These are phyloP conservation scores for Elsinoe australis DNA, from an alignment of 2,329 filamentous ascomycete species.

Conservation along the genomic window DNA sequence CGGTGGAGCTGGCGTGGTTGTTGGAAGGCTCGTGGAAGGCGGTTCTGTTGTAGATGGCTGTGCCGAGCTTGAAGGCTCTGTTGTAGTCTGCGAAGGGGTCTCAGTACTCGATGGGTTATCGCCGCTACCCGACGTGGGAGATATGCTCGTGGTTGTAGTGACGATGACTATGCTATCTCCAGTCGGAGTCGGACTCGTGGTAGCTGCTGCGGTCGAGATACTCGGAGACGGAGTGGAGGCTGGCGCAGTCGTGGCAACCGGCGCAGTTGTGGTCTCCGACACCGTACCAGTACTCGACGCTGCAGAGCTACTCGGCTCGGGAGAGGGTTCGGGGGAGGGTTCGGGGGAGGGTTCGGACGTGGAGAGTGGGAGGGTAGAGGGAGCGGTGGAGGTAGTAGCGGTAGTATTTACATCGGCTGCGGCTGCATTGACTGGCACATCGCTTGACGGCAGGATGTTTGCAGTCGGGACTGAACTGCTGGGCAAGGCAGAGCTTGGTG, in stretches of 20 bases:
- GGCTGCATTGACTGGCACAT: neutral
- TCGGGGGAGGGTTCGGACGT: neutral
- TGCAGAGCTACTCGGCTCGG: neutral
- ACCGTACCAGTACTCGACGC: neutral
- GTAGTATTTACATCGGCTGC: conserved; percentile 10
- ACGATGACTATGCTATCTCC: neutral
- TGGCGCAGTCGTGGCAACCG: neutral
- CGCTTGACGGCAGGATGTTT: too few relatives aligned
- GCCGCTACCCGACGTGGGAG: too few relatives aligned
- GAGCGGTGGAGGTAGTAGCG: neutral
- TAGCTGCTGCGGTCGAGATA: neutral
- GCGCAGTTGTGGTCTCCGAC: neutral
- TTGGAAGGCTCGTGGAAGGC: neutral
- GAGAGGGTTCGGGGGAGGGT: neutral
- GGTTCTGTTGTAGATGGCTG: neutral
- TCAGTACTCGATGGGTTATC: neutral
- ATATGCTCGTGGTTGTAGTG: too few relatives aligned
- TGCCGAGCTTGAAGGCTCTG: too few relatives aligned
- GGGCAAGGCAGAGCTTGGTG: neutral
- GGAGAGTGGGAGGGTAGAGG: neutral
- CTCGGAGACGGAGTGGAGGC: neutral
- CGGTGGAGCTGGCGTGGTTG: neutral
- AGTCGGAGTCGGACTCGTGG: neutral
- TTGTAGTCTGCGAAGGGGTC: neutral
- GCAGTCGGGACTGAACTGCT: neutral